These are phyloP conservation scores for Venustampulla echinocandica DNA, from an alignment of 495 filamentous ascomycete genomes.

Conservation along the genomic window DNA sequence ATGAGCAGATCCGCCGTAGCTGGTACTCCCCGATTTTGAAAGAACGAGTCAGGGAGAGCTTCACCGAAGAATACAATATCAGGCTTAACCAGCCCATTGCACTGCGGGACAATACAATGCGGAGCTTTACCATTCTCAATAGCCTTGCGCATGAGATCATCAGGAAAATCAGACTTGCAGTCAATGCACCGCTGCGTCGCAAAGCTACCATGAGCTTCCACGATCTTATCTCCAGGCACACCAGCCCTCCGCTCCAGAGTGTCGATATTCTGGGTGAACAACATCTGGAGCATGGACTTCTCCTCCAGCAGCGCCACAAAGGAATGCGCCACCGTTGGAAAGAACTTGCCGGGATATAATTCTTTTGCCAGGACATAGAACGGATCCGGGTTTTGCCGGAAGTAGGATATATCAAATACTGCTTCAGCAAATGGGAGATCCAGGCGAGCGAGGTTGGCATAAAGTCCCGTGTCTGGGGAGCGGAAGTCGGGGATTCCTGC, in stretches of 20 bases:
- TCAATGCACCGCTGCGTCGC: conserved; percentile 85
- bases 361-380: conserved; percentile 91
- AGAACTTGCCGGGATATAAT: conserved; percentile 84
- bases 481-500: conserved; percentile 68
- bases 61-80: conserved; percentile 96
- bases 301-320: conserved; percentile 69
- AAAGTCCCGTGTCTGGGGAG: conserved; percentile 65
- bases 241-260: conserved; percentile 85
- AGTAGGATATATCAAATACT: conserved; percentile 82
- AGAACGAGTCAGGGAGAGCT: conserved; percentile 61
- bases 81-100: conserved; percentile 82
- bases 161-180: conserved; percentile 63
- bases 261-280: conserved; percentile 98
- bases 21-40: conserved; percentile 45
- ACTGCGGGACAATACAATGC: conserved; percentile 48
- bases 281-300: conserved; percentile 69
- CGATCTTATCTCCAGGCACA: conserved; percentile 66
- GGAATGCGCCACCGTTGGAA: conserved; percentile 73
- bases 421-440: conserved; percentile 72
- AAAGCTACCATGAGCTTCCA: conserved; percentile 95
- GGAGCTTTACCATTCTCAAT: conserved; percentile 59
- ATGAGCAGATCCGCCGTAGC: conserved; percentile 69
- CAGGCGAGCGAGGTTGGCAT: conserved; percentile 75
- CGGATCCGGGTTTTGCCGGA: conserved; percentile 71
- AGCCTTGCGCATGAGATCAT: conserved; percentile 59